Evolutionary conservation across 208 protist genomes (phyloP).

Genomic region (Plasmodiophora brassicae): DNA sequence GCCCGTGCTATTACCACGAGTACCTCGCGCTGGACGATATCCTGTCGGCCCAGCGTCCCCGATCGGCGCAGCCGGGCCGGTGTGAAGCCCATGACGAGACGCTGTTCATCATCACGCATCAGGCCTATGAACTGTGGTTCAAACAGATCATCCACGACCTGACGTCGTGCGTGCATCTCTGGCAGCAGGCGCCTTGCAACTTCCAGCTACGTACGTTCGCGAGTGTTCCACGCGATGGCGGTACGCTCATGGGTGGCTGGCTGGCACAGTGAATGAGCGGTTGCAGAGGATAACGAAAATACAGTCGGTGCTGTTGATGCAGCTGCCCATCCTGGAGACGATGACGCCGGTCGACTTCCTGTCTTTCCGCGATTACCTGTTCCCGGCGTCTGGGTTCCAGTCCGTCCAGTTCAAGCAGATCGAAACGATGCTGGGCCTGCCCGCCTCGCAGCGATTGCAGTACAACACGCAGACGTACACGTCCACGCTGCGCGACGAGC

Average conservation of each 20-base stretch:
- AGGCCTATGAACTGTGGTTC: neutral
- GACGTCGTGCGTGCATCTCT: neutral
- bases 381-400: neutral
- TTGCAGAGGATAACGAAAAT: neutral
- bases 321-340: neutral
- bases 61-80: too few species aligned
- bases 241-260: too few species aligned
- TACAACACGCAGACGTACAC: neutral
- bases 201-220: too few species aligned
- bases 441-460: neutral
- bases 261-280: neutral
- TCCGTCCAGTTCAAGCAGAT: conserved; percentile 6
- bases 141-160: neutral
- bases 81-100: neutral
- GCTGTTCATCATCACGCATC: conserved; percentile 16
- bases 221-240: too few species aligned
- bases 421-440: neutral
- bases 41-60: neutral
- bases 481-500: neutral
- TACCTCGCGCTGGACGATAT: neutral
- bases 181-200: neutral
- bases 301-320: neutral
- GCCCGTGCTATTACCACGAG: neutral
- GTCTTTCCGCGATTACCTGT: neutral
- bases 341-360: conserved; percentile 11